Percentiles rank a stretch among this genome's conserved stretches.
Conservation (phyloP, 495 filamentous ascomycete genomes). For the Neurospora hispaniola region DNA sequence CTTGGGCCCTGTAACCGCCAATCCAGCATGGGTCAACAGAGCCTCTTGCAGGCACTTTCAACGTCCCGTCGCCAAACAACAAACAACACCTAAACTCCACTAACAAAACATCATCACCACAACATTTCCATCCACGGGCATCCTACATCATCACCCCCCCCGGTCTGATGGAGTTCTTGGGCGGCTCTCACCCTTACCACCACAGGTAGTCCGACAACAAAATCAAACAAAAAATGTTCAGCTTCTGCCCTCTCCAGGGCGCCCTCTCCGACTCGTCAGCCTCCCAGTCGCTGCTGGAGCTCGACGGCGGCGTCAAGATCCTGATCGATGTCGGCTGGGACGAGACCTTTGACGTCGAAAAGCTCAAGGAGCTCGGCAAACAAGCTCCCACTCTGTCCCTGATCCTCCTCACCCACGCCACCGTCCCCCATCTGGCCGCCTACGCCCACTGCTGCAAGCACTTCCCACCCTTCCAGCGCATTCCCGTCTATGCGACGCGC, state of each 20-base stretch:
- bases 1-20: neutral
- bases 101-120: neutral
- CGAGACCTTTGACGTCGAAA: slow-evolving; percentile 67
- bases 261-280: slow-evolving; percentile 79
- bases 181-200: neutral
- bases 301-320: slow-evolving; percentile 93
- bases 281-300: slow-evolving; percentile 87
- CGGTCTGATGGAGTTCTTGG: slow-evolving; percentile 5
- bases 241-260: slow-evolving; percentile 83
- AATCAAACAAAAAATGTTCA: slow-evolving; percentile 59
- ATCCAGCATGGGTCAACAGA: neutral
- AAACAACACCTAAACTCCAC: neutral
- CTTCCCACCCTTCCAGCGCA: slow-evolving; percentile 79
- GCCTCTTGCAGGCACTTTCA: neutral
- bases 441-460: slow-evolving; percentile 97
- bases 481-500: slow-evolving; percentile 92
- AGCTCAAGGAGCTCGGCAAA: slow-evolving; percentile 74
- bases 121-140: too few relatives aligned
- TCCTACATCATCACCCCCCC: neutral
- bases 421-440: slow-evolving; percentile 78
- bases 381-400: slow-evolving; percentile 84
- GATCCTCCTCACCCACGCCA: slow-evolving; percentile 91
- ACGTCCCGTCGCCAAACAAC: neutral
- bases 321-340: slow-evolving; percentile 96
- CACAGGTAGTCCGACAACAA: neutral